These are phyloP conservation scores for Scheffersomyces spartinae DNA, from an alignment of 805 yeast genomes.

Conservation along the genomic window DNA sequence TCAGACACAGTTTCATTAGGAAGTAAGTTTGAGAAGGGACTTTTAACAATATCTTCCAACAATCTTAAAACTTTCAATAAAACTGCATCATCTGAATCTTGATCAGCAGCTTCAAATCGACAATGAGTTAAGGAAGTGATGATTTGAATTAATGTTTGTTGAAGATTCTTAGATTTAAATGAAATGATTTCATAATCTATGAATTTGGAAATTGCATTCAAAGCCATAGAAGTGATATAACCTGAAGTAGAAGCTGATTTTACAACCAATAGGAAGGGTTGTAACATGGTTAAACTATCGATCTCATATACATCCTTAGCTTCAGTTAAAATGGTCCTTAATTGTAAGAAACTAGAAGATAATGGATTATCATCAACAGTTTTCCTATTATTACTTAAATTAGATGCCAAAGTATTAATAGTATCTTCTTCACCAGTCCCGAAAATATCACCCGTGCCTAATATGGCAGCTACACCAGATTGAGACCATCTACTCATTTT, in stretches of 20 bases:
- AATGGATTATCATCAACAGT: slow-evolving; percentile 38
- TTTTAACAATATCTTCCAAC: slow-evolving; percentile 51
- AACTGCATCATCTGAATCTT: slow-evolving; percentile 84
- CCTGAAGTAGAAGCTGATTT: slow-evolving; percentile 83
- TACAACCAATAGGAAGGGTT: slow-evolving; percentile 78
- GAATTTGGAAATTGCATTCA: slow-evolving; percentile 65
- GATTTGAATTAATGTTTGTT: slow-evolving; percentile 49
- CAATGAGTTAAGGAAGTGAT: slow-evolving; percentile 80
- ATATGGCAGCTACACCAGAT: slow-evolving; percentile 75
- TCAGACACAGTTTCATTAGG: slow-evolving; percentile 80
- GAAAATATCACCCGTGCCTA: slow-evolving; percentile 52
- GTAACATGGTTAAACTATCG: slow-evolving; percentile 64
- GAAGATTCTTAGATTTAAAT: slow-evolving; percentile 40
- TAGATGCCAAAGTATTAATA: slow-evolving; percentile 15
- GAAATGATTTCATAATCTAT: slow-evolving; percentile 60
- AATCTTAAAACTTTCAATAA: slow-evolving; percentile 70
- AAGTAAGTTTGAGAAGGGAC: slow-evolving; percentile 53
- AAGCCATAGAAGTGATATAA: slow-evolving; percentile 68
- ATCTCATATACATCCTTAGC: slow-evolving; percentile 39
- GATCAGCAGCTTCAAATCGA: slow-evolving; percentile 91
- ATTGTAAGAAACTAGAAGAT: slow-evolving; percentile 66
- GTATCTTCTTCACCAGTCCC: slow-evolving; percentile 35
- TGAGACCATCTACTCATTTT: slow-evolving; percentile 57
- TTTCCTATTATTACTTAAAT: slow-evolving; percentile 1
- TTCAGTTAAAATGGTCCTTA: slow-evolving; percentile 59